Percentiles rank a stretch among this genome's conserved stretches.
These are phyloP conservation scores for Dryas octopetala DNA, from an alignment of 306 rosid genomes.

Conservation along the genomic window DNA sequence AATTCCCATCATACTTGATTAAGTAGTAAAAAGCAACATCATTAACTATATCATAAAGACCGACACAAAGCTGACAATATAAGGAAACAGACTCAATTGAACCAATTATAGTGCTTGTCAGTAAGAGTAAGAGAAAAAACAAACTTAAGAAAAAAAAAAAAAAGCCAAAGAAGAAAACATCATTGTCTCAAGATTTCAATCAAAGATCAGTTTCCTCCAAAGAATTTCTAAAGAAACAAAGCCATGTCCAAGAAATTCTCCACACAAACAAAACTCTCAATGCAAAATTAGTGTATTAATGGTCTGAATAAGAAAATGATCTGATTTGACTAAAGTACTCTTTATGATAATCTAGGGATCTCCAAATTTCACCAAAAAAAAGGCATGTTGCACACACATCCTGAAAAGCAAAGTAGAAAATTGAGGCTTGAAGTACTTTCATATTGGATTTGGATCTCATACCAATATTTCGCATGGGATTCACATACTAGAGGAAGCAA, in stretches of 20 bases:
- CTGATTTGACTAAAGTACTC: background rate
- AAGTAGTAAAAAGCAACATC: background rate
- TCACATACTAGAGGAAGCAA: slow-evolving; percentile 6
- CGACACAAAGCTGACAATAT: background rate
- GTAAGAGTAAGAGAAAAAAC: background rate
- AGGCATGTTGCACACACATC: background rate
- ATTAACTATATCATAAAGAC: background rate
- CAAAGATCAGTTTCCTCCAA: background rate
- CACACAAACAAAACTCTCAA: background rate
- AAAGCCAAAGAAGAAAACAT: too few relatives aligned
- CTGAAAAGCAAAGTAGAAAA: slow-evolving; percentile 1
- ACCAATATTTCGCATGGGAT: background rate
- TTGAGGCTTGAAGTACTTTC: background rate
- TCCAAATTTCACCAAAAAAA: background rate
- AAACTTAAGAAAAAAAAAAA: background rate
- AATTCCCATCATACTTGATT: background rate
- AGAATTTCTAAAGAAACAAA: background rate
- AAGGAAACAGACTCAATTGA: background rate
- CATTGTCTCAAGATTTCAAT: background rate
- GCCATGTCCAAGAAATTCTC: background rate
- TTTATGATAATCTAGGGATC: background rate
- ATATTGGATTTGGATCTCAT: background rate
- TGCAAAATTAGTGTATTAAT: background rate
- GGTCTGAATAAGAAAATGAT: background rate
- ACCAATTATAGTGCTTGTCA: background rate